These are phyloP conservation scores for Candida smagusa DNA, from an alignment of 1,139 yeast genomes.

Conservation along the genomic window DNA sequence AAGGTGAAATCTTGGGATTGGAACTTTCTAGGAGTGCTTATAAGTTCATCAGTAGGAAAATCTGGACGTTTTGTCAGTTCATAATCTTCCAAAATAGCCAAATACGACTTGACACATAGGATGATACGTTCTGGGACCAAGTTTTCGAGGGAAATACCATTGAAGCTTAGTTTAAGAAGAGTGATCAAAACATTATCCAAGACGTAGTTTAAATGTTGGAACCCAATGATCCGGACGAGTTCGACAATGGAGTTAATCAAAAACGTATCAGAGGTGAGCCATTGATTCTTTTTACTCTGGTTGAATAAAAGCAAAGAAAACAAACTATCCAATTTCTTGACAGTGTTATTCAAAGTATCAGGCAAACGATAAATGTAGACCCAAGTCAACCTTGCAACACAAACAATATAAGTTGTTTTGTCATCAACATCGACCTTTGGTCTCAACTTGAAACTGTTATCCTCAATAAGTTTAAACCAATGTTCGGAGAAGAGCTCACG, in stretches of 20 bases:
- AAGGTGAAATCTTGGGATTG: slow-evolving; percentile 23
- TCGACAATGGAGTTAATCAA: slow-evolving; percentile 68
- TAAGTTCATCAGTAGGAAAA: slow-evolving; percentile 68
- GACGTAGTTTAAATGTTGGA: slow-evolving; percentile 72
- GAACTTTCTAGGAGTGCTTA: slow-evolving; percentile 14
- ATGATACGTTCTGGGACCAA: slow-evolving; percentile 68
- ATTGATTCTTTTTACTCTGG: slow-evolving; percentile 61
- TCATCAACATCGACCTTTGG: slow-evolving; percentile 52
- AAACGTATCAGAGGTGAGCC: slow-evolving; percentile 62
- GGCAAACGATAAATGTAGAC: slow-evolving; percentile 82
- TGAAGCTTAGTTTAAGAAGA: slow-evolving; percentile 52
- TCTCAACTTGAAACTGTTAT: slow-evolving; percentile 33
- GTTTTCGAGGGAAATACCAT: slow-evolving; percentile 57
- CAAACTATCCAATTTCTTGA: slow-evolving; percentile 52
- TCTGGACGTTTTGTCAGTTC: slow-evolving; percentile 59
- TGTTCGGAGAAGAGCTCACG: slow-evolving; percentile 68
- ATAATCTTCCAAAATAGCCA: slow-evolving; percentile 62
- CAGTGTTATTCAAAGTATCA: slow-evolving; percentile 83
- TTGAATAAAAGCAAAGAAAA: slow-evolving; percentile 55
- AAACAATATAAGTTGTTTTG: slow-evolving; percentile 58
- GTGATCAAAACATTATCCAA: slow-evolving; percentile 75
- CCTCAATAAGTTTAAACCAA: slow-evolving; percentile 73
- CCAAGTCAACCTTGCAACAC: slow-evolving; percentile 79
- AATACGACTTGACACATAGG: slow-evolving; percentile 68
- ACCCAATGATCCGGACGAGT: slow-evolving; percentile 72